These are phyloP conservation scores for Geotrichum fermentans DNA, from an alignment of 1,139 yeast species.

Conservation along the genomic window DNA sequence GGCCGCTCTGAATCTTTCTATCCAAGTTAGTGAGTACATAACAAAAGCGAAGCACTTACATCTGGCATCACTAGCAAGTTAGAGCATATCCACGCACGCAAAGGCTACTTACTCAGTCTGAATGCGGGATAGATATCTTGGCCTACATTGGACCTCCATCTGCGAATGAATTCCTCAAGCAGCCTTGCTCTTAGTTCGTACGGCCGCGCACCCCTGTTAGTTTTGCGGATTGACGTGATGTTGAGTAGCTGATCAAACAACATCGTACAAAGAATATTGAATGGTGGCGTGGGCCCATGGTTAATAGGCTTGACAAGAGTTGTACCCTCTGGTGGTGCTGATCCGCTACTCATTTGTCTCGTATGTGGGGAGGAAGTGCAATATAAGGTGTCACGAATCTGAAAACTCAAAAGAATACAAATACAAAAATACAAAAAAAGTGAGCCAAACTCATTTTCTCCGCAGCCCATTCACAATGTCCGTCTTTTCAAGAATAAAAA, in stretches of 20 bases:
- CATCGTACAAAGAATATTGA: constrained; percentile 38
- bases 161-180: constrained; percentile 47
- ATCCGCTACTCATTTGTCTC: background rate
- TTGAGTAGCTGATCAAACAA: constrained; percentile 29
- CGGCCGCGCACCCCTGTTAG: constrained; percentile 26
- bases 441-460: background rate
- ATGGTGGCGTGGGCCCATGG: constrained; percentile 40
- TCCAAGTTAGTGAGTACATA: constrained; percentile 40
- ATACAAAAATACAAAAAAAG: background rate
- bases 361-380: background rate
- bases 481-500: constrained; percentile 46
- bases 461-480: constrained; percentile 15
- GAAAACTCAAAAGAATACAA: background rate
- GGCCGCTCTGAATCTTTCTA: constrained; percentile 42
- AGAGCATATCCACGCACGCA: constrained; percentile 18
- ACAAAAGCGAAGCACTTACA: constrained; percentile 44
- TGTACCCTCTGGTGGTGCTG: background rate
- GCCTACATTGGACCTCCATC: constrained; percentile 67
- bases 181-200: constrained; percentile 34
- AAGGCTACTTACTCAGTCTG: constrained; percentile 39
- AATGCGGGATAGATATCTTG: constrained; percentile 64
- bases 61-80: constrained; percentile 48
- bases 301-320: constrained; percentile 32
- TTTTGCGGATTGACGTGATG: constrained; percentile 23
- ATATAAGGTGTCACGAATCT: background rate